Evolutionary conservation across 2,329 filamentous ascomycete genomes (phyloP).

Genomic region (Claviceps cyperi): DNA sequence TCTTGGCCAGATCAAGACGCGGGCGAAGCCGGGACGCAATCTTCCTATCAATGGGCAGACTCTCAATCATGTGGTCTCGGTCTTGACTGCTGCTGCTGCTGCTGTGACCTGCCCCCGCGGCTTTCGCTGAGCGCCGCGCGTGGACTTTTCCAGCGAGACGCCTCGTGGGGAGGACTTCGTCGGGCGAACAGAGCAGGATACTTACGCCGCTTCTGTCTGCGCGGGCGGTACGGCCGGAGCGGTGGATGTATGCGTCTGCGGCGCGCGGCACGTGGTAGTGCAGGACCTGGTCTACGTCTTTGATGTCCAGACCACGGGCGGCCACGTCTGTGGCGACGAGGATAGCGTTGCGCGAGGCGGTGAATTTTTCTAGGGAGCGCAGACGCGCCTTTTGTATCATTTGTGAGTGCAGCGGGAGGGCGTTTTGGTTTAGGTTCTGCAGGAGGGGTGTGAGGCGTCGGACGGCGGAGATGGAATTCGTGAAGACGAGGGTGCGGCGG

Average conservation of each 20-base stretch:
- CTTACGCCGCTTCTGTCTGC: slow-evolving; percentile 65
- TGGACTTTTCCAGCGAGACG: slow-evolving; percentile 83
- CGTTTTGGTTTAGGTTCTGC: slow-evolving; percentile 64
- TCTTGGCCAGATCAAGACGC: slow-evolving; percentile 69
- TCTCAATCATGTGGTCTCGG: slow-evolving; percentile 53
- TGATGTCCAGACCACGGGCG: slow-evolving; percentile 85
- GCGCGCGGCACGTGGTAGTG: slow-evolving; percentile 91
- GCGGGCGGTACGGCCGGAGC: slow-evolving; percentile 85
- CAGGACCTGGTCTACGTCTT: slow-evolving; percentile 73
- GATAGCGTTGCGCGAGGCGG: slow-evolving; percentile 49
- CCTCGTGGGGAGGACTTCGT: slow-evolving; percentile 75
- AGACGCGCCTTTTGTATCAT: slow-evolving; percentile 94
- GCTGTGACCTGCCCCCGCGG: slow-evolving; percentile 18
- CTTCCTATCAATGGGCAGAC: slow-evolving; percentile 69
- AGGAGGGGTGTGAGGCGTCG: slow-evolving; percentile 74
- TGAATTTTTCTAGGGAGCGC: slow-evolving; percentile 84
- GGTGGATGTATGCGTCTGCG: slow-evolving; percentile 88
- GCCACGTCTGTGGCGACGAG: slow-evolving; percentile 89
- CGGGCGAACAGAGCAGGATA: slow-evolving; percentile 77
- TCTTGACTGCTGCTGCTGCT: not conserved
- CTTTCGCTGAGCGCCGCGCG: slow-evolving; percentile 33
- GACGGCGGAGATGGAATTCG: slow-evolving; percentile 89
- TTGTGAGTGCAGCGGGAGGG: slow-evolving; percentile 71
- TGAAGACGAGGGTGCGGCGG: slow-evolving; percentile 75
- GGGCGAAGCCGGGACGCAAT: slow-evolving; percentile 63